Base-by-base conservation (phyloP, 192 early-diverging fungal genomes). In the Entomortierella beljakovae region DNA sequence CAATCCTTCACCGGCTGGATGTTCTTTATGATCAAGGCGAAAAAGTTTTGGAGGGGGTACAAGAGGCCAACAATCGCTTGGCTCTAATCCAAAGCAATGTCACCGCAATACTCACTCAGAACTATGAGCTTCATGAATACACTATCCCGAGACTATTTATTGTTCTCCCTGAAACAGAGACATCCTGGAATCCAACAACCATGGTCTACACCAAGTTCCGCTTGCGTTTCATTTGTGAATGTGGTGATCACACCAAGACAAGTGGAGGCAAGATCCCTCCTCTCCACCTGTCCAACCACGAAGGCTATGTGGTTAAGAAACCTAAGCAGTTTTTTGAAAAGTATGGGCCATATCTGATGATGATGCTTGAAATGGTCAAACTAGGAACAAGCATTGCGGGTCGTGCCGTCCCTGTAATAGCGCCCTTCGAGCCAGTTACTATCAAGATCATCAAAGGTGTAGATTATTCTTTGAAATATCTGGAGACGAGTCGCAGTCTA, bases 221-320 rank as follows among this genome's bases (percentile, higher is more conserved):
- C 10, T 28, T 54, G 2, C 28, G 31, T 15, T 54, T 54, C 53
- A 11, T 54, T 11, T 54, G 53, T 15, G 53, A 54, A 28, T 54
- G 53, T 28, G 53, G 53, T 2, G 53, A 54, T 13, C 53, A 54
- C 28, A 26, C 53, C 20, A 38, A 8, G 37, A 25, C 2, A 54
- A 6, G 6, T 7, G 26, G 2, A 11, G 10, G 28, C 8, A 28
- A 31, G 23, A 54, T 22, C 28, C 48, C 40, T n/a, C 68, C 51
- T 6, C 59, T 70, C 29, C 68, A 70, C 54, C 57, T 70, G 0
- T 34, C 57, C 48, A 50, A 52, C 6, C 68, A 70, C 28, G 58
- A 70, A 31, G 68, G 67, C 2, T 70, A 61, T 22, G 68, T 38
- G 2, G 26, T 70, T 16, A 23, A 50, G 28, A 35, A 33, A 1